Base-by-base conservation (phyloP, 148 eudicot species). In the Fagopyrum homotropicum region DNA sequence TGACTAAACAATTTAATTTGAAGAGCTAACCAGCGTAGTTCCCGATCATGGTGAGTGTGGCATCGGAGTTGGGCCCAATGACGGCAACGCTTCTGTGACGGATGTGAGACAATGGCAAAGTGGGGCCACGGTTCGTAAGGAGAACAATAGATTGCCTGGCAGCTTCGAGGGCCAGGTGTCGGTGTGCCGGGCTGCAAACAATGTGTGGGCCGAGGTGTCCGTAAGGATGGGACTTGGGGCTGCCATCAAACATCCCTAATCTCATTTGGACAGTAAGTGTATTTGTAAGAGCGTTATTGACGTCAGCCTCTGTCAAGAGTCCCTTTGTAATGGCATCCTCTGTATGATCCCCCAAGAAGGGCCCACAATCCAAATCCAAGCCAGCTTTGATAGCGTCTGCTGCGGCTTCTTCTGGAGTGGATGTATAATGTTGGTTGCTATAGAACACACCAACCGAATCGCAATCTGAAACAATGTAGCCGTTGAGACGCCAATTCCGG, bases 341-440 rank as follows among this genome's bases (percentile, higher is more conserved):
- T 9, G 98, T 89, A 69, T 94, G 90, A 26, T 57, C 30, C 49
- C 82, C 89, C 10, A 93, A 80, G 75, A 91, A 93, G 7, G 89
- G 83, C 76, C 98, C 98, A 83, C 98, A 93, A 64, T 93, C 89
- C 87, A 93, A 84, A 81, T 93, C 95, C 86, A 93, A 81, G 47
- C 98, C 98, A 54, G 98, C 98, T 92, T 88, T 94, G 16, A 94
- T 85, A 15, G 97, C 93, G 63, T 75, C 88, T 0, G 98, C 96
- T 0, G 91, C 98, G 1, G 98, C 97, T 83, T 86, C 96, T 72
- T 94, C 92, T 0, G 98, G 89, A 0, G 98, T 92, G 2, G 91
- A 82, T 10, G 97, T 90, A 52, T 88, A 94, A 82, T 92, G 97
- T 76, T 92, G 97, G 14, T 79, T 83, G 35, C 81, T 77, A 26